phyloP scores from a whole-genome alignment of 2,329 filamentous ascomycete species.

The Drechslerella dactyloides region DNA sequence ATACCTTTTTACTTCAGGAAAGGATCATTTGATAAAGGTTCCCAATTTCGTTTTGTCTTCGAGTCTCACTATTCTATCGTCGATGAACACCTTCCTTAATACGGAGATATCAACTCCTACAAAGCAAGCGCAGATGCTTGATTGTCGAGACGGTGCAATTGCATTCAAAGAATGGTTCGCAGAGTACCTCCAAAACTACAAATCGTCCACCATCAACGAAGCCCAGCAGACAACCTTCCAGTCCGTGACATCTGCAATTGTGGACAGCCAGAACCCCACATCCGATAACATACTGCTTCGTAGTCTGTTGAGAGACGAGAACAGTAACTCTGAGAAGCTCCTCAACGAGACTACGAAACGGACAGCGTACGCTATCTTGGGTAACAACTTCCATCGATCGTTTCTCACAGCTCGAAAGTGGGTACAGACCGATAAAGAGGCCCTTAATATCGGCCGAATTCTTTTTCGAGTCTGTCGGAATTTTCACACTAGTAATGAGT shows the following conservation, averaged over 20 bases:
- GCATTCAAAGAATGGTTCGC: conserved; percentile 80
- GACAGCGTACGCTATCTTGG: conserved; percentile 75
- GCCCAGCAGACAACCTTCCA: conserved; percentile 67
- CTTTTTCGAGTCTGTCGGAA: conserved; percentile 78
- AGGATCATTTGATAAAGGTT: conserved; percentile 67
- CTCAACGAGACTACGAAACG: conserved; percentile 73
- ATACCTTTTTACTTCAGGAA: conserved; percentile 77
- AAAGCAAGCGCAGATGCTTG: conserved; percentile 80
- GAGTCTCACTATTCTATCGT: conserved; percentile 77
- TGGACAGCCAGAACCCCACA: conserved; percentile 34
- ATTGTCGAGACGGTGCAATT: conserved; percentile 76
- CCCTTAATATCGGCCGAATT: conserved; percentile 68
- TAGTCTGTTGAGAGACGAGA: conserved; percentile 78
- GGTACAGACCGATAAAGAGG: conserved; percentile 65
- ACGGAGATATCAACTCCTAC: conserved; percentile 79
- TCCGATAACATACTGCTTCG: conserved; percentile 63
- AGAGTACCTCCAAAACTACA: conserved; percentile 70
- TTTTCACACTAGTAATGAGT: conserved; percentile 69
- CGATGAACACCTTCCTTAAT: conserved; percentile 75
- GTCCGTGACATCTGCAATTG: conserved; percentile 61
- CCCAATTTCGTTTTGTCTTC: conserved; percentile 83
- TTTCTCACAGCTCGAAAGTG: conserved; percentile 31
- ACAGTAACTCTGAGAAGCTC: conserved; percentile 67
- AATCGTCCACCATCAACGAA: conserved; percentile 60
- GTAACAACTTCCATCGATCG: conserved; percentile 73